These are phyloP conservation scores for Hypoxylon rubiginosum DNA, from an alignment of 2,329 filamentous ascomycete species.

Conservation along the genomic window DNA sequence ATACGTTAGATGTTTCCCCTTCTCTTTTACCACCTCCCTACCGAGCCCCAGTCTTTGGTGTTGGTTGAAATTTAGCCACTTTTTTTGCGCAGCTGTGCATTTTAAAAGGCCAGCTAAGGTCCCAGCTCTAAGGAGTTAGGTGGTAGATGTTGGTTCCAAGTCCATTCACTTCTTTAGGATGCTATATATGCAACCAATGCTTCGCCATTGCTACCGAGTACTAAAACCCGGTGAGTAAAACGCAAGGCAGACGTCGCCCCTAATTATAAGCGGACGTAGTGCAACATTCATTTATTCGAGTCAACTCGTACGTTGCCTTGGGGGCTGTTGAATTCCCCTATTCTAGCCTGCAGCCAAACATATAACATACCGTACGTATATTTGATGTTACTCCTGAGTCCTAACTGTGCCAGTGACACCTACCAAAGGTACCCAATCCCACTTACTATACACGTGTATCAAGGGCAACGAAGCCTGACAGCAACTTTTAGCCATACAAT, in stretches of 20 bases:
- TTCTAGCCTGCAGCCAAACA: background rate
- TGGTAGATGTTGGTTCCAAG: conserved; percentile 23
- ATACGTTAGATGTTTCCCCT: background rate
- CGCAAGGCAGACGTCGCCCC: conserved; percentile 1
- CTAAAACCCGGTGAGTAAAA: background rate
- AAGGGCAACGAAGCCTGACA: background rate
- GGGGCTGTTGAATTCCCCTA: conserved; percentile 17
- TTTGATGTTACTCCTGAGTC: background rate
- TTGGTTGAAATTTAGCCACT: conserved; percentile 19
- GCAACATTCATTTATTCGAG: conserved; percentile 19
- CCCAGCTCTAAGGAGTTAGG: conserved; percentile 16
- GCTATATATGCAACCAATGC: conserved; percentile 8
- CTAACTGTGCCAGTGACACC: background rate
- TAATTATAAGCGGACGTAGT: conserved; percentile 7
- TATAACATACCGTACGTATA: background rate
- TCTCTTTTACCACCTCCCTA: conserved; percentile 4
- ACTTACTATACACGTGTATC: background rate
- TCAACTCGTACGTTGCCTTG: conserved; percentile 2
- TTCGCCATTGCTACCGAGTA: conserved; percentile 16
- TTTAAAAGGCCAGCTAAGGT: conserved; percentile 31
- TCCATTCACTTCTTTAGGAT: background rate
- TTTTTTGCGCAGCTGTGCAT: conserved; percentile 16
- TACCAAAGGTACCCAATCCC: background rate
- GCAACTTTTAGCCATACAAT: background rate
- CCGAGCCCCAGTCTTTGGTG: conserved; percentile 11